phyloP scores from a whole-genome alignment of 768 basidiomycete species.

The Agaricus sinodeliciosus region DNA sequence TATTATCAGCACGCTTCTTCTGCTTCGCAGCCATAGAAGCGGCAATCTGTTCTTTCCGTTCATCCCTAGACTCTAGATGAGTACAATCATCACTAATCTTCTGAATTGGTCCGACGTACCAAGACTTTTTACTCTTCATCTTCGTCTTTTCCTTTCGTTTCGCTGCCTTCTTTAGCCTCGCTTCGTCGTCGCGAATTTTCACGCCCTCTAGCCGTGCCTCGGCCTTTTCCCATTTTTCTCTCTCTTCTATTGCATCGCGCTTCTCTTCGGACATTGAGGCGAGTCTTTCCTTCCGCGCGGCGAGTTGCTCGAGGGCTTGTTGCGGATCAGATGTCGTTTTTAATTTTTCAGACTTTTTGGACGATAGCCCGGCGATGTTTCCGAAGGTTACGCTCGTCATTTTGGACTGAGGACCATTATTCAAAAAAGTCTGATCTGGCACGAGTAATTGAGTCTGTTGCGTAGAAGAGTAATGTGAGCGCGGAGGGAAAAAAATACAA shows the following conservation, averaged over 20 bases:
- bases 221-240: slow-evolving; percentile 87
- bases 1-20: slow-evolving; percentile 89
- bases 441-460: slow-evolving; percentile 68
- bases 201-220: slow-evolving; percentile 82
- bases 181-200: slow-evolving; percentile 87
- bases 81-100: slow-evolving; percentile 2
- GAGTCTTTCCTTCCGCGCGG: slow-evolving; percentile 71
- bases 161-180: slow-evolving; percentile 81
- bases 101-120: slow-evolving; percentile 44
- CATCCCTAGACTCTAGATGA: slow-evolving; percentile 49
- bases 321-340: slow-evolving; percentile 76
- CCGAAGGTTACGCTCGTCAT: slow-evolving; percentile 69
- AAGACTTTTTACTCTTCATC: slow-evolving; percentile 72
- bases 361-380: slow-evolving; percentile 44
- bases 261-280: slow-evolving; percentile 77
- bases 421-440: slow-evolving; percentile 44
- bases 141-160: slow-evolving; percentile 94
- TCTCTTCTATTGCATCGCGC: slow-evolving; percentile 71
- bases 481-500: neutral
- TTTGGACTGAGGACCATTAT: slow-evolving; percentile 26
- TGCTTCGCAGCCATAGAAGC: slow-evolving; percentile 77
- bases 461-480: neutral
- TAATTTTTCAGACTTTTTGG: slow-evolving; percentile 46
- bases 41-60: slow-evolving; percentile 73
- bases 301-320: slow-evolving; percentile 79